Percentiles rank a stretch among this genome's conserved stretches.
These are phyloP conservation scores for Bodo saltans DNA, from an alignment of 78 protist genomes.

Conservation along the genomic window DNA sequence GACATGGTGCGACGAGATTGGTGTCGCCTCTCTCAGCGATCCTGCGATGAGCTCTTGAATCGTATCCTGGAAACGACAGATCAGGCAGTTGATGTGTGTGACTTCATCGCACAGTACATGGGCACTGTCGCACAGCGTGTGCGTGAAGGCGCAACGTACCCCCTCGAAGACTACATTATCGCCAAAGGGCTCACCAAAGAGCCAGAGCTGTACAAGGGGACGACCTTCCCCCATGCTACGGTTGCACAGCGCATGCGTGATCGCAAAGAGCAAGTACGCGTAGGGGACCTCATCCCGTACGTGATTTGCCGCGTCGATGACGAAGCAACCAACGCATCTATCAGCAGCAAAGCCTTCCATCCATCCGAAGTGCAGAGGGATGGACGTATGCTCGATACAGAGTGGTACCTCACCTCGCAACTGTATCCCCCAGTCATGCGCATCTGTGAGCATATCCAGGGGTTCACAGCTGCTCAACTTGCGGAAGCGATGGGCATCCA, in stretches of 20 bases:
- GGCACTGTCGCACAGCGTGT: neutral
- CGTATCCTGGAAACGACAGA: conserved; percentile 37
- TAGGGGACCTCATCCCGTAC: conserved; percentile 84
- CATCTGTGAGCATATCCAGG: conserved; percentile 75
- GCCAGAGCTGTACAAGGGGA: conserved; percentile 85
- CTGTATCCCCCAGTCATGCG: conserved; percentile 78
- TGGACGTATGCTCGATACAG: neutral
- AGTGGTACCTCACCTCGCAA: conserved; percentile 71
- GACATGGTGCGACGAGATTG: conserved; percentile 98
- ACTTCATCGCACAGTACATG: conserved; percentile 38
- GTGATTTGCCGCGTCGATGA: conserved; percentile 60
- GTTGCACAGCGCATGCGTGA: conserved; percentile 53
- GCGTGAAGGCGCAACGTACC: neutral
- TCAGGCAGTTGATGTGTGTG: conserved; percentile 32
- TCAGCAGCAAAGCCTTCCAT: neutral
- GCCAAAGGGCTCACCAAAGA: conserved; percentile 76
- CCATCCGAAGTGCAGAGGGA: neutral
- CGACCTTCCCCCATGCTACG: conserved; percentile 90
- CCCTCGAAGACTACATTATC: conserved; percentile 62
- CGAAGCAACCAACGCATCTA: neutral
- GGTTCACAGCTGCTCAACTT: conserved; percentile 6
- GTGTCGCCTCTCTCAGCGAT: conserved; percentile 78
- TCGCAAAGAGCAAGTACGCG: conserved; percentile 53
- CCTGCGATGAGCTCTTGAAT: conserved; percentile 44
- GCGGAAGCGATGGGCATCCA: neutral